These are phyloP conservation scores for Monotropa hypopitys DNA, from an alignment of 179 eudicot genomes.

Conservation along the genomic window DNA sequence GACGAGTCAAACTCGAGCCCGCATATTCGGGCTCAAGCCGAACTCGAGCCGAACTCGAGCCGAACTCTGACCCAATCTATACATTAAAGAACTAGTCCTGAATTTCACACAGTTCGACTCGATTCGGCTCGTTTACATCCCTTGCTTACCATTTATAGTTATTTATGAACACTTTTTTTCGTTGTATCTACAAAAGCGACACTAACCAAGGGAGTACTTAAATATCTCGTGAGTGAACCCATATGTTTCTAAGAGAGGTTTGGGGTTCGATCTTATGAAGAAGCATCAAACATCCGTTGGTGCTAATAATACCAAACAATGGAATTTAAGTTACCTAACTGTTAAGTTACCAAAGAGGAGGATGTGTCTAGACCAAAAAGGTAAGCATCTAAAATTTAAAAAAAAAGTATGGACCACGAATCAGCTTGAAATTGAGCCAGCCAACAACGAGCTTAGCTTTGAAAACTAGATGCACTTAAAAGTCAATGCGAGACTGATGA, in stretches of 20 bases:
- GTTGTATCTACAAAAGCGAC: not conserved
- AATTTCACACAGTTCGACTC: too few species aligned
- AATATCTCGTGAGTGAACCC: not conserved
- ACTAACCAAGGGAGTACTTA: not conserved
- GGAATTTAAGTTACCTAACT: not conserved
- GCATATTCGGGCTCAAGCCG: too few species aligned
- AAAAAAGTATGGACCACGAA: not conserved
- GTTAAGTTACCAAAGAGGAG: not conserved
- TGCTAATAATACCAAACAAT: not conserved
- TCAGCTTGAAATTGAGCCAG: not conserved
- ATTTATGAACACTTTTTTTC: not conserved
- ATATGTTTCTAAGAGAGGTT: not conserved
- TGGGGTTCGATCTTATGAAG: not conserved
- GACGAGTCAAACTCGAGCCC: too few species aligned
- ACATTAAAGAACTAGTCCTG: too few species aligned
- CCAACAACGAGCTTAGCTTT: not conserved
- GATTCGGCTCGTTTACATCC: too few species aligned
- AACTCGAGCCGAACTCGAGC: too few species aligned
- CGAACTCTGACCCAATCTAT: too few species aligned
- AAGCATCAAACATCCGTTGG: not conserved
- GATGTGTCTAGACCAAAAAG: not conserved
- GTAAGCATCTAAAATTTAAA: not conserved
- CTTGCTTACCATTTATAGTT: not conserved
- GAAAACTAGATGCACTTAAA: not conserved
- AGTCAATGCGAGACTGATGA: not conserved